Evolutionary conservation across 768 basidiomycete genomes (phyloP), one percentile per base, ranked within the genome.

Genomic region (Lyophyllum shimeji): DNA sequence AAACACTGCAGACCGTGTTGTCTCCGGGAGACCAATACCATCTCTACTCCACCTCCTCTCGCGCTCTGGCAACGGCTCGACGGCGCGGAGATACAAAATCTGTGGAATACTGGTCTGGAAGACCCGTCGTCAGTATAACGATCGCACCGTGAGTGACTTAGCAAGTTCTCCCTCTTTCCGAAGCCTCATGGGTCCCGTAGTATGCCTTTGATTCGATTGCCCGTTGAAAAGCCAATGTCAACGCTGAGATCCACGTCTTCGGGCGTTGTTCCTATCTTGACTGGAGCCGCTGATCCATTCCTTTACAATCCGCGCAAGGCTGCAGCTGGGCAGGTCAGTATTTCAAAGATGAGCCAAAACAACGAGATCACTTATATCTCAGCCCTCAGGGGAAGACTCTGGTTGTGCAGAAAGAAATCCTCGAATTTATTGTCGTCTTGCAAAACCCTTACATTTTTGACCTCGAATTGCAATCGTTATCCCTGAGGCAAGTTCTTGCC

Each of bases 381-480:
- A 34, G 21, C 33, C 23, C 47, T 15, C 57, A 87, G 85, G 78
- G 74, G 7, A 81, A 84, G 75, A 74, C 81, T 0, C 64, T 89
- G 12, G 80, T 95, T 13, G 90, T 94, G 1, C 90, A 91, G 67
- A 87, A 87, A 61, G 97, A 98, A 68, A 70, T 73, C 3, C 73
- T 94, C 27, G 95, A 98, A 62, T 82, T 98, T 61, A 79, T 86
- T 7, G 76, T 98, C 44, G 87, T 88, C 20, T 71, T 99, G n/a
- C 84, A 85, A 54, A 99, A 99, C 69, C 93, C 94, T 1, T 96
- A 88, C 69, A 82, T 92, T 3, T 96, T 98, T 69, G 93, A 95
- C 58, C 77, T 99, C 12, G 94, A 98, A 59, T 71, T 98, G 17
- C 86, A 92, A 55, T 86, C 84, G 61, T 68, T 98, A 34, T 82